Base-by-base conservation (phyloP, 306 rosid species). In the Fragaria nilgerrensis region DNA sequence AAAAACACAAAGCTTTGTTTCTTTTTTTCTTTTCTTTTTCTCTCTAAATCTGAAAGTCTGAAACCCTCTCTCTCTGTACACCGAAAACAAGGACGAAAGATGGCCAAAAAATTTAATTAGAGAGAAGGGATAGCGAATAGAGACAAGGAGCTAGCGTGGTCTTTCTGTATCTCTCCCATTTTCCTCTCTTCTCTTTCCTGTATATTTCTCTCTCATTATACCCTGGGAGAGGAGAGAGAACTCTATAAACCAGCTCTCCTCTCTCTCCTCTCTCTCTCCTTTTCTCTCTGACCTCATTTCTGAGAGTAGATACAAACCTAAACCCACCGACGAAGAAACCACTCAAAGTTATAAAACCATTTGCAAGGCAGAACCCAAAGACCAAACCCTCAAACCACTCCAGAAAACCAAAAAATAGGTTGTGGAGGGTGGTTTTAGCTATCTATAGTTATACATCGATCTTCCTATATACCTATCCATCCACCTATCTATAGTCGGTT, bases 141-240 rank as follows among this genome's bases (percentile, higher is more conserved):
- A 65, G 50, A 48, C 64, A 47, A 62, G 20, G 14, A 29, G 32
- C 43, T 32, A 25, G n/a, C 37, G 17, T 22, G 41, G 16, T 58
- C 19, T 29, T 59, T 56, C 23, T 59, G n/a, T 74, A 29, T 58
- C 52, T 62, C 50, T 61, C 52, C 61, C 56, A 12, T 27, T 27
- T 59, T 73, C 39, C 27, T 68, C 75, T 81, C 82, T 67, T 70
- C 63, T 74, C 77, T 81, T 80, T 82, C 49, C 56, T 67, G 67
- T 50, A 61, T 45, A 61, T 62, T 12, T 23, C 52, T 77, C 49
- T 65, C 64, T 69, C 75, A 84, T 36, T 65, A 34, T 79, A 36
- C 61, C 70, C 50, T 55, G 81, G 56, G 86, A 81, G 93, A 83
- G 91, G 86, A 72, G 80, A 81, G 90, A 81, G 87, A 82, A 69